Conservation (phyloP, 2,329 filamentous ascomycete species). For the Aspergillus cejpii region DNA sequence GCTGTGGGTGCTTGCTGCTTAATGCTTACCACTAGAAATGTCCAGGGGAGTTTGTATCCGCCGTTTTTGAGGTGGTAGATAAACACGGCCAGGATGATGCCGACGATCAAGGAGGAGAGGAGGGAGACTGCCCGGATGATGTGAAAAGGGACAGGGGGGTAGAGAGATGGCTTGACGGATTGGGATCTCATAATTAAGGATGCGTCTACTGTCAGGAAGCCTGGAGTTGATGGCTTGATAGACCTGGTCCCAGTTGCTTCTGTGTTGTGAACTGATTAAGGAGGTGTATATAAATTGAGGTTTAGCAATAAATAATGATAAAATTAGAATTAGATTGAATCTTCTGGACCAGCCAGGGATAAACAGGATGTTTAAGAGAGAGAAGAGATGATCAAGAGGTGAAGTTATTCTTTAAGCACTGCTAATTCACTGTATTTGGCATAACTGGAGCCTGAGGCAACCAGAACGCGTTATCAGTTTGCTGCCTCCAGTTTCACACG, state of each 20-base stretch:
- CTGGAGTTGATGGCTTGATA: too few species aligned
- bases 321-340: background rate
- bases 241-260: background rate
- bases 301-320: too few species aligned
- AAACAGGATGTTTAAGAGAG: background rate
- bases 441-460: background rate
- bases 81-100: conserved; percentile 51
- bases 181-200: conserved; percentile 25
- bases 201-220: conserved; percentile 1
- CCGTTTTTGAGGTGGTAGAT: conserved; percentile 49
- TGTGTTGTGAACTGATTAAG: too few species aligned
- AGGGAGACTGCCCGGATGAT: conserved; percentile 36
- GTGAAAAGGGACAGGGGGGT: conserved; percentile 38
- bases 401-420: too few species aligned
- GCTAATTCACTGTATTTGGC: too few species aligned
- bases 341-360: background rate
- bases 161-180: conserved; percentile 36
- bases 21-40: conserved; percentile 51
- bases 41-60: conserved; percentile 51
- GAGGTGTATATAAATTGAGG: too few species aligned
- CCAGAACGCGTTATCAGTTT: conserved; percentile 11
- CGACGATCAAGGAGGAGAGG: conserved; percentile 50
- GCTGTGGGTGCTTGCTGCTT: background rate
- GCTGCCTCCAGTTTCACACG: conserved; percentile 7
- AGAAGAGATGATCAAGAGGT: too few species aligned